These are phyloP conservation scores for Nitzschia putrida DNA, from an alignment of 108 stramenopile genomes.

Conservation along the genomic window DNA sequence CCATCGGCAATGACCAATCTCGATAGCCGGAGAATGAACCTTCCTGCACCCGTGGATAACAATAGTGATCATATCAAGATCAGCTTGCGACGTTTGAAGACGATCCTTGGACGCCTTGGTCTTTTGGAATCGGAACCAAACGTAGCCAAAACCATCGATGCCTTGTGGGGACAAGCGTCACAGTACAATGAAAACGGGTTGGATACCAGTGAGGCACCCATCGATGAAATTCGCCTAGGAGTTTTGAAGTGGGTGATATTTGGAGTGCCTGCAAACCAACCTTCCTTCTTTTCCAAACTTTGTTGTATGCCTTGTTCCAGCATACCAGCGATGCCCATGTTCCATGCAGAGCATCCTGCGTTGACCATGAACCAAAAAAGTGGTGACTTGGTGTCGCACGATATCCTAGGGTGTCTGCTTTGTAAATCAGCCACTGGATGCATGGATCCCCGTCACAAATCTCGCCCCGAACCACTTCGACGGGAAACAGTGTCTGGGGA, in stretches of 20 bases:
- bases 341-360: slow-evolving; percentile 43
- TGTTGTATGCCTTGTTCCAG: slow-evolving; percentile 71
- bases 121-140: slow-evolving; percentile 28
- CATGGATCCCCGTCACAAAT: neutral
- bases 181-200: slow-evolving; percentile 18
- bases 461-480: neutral
- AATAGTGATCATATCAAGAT: slow-evolving; percentile 64
- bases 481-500: neutral
- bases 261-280: slow-evolving; percentile 71
- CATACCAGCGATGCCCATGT: slow-evolving; percentile 8
- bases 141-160: slow-evolving; percentile 38
- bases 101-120: slow-evolving; percentile 45
- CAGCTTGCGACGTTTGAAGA: slow-evolving; percentile 67
- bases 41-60: slow-evolving; percentile 52
- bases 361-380: slow-evolving; percentile 52
- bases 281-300: slow-evolving; percentile 51
- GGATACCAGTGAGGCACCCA: slow-evolving; percentile 15
- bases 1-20: slow-evolving; percentile 69
- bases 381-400: slow-evolving; percentile 78
- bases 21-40: slow-evolving; percentile 70
- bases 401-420: slow-evolving; percentile 59
- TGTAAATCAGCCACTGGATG: slow-evolving; percentile 57
- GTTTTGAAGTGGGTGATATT: slow-evolving; percentile 71
- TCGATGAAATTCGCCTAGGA: slow-evolving; percentile 71
- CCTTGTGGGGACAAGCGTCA: slow-evolving; percentile 53